Evolutionary conservation across 306 rosid species (phyloP).

Genomic region (Pueraria montana): DNA sequence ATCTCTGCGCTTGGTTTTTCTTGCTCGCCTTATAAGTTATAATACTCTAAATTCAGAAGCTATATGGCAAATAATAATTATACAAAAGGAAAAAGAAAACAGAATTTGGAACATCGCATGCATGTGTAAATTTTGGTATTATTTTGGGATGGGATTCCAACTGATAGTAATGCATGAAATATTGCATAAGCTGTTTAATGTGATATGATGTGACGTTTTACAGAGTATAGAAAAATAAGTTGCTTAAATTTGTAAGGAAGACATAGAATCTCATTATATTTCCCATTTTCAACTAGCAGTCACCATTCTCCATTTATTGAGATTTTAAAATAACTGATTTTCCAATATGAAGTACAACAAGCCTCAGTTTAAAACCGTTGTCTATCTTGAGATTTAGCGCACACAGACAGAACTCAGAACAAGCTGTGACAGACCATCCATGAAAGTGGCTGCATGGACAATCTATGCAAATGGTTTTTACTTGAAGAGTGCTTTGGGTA

Average conservation of each 20-base stretch:
- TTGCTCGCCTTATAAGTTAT: background rate
- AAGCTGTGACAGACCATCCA: background rate
- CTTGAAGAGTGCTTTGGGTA: background rate
- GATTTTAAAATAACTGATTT: constrained; percentile 9
- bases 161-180: background rate
- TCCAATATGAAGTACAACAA: background rate
- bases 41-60: background rate
- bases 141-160: background rate
- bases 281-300: background rate
- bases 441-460: constrained; percentile 28
- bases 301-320: constrained; percentile 13
- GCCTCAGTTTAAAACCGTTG: background rate
- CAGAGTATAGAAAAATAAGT: constrained; percentile 1
- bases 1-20: background rate
- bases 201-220: background rate
- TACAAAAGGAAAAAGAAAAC: constrained; percentile 7
- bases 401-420: background rate
- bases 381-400: background rate
- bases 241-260: background rate
- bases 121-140: background rate
- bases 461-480: background rate
- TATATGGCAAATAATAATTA: background rate
- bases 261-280: background rate
- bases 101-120: background rate
- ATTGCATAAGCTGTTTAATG: background rate